Evolutionary conservation across 768 basidiomycete species (phyloP), one percentile per base, ranked within the genome.

Genomic region (Ramaria sp.): DNA sequence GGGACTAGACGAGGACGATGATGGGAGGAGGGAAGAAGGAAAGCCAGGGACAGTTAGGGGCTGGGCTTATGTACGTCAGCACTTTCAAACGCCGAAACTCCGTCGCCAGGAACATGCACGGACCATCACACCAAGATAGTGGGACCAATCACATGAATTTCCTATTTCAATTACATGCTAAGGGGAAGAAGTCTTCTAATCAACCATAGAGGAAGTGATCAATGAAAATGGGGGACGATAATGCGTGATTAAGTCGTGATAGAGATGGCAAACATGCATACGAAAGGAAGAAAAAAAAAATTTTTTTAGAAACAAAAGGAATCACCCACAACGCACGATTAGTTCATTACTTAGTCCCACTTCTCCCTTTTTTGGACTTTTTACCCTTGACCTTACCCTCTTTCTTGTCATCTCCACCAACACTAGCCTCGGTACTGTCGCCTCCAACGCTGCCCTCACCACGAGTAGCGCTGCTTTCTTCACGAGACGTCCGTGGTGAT

Each of bases 331-430:
- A n/a, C n/a, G n/a, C n/a, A n/a, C 30, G 52, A 56, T 17, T 50
- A 6, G 20, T 55, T 58, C 52, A 61, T 15, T 59, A 68, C 59
- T 71, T 61, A 64, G 75, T 74, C 66, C 72, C 73, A 10, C 34
- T 37, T 67, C 74, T 78, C 69, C 81, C 82, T 70, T 79, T 75
- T 60, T 82, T 76, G 71, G 76, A 78, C 67, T 79, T 74, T 53
- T 77, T 79, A 66, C 82, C 82, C 62, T 71, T 70, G 64, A 74
- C 58, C 66, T 64, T 63, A 30, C 57, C 34, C 62, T 63, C 79
- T 52, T 70, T 70, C 65, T 78, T 80, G 62, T 75, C 74, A 4
- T 63, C 61, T 53, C 55, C 46, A 22, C 19, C 47, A 15, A 33
- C 20, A 38, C 55, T 37, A 15, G 30, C 45, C 34, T 47, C 47